phyloP scores from a whole-genome alignment of 2,329 filamentous ascomycete species.

The Paraconiothyrium brasiliense region DNA sequence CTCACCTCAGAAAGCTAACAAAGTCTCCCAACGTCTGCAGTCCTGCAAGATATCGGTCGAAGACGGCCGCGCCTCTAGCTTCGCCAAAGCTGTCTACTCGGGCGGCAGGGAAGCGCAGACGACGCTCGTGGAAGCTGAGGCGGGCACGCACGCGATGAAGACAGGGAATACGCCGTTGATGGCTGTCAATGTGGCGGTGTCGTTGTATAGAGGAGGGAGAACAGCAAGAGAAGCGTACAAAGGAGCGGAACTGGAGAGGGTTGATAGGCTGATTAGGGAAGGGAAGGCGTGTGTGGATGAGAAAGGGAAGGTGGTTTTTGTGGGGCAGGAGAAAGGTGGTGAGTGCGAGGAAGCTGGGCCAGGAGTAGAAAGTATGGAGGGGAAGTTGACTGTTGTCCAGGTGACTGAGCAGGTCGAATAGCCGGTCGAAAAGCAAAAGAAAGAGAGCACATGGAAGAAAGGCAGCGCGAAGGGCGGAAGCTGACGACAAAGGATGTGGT shows the following conservation, averaged over 20 bases:
- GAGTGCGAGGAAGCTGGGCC: not conserved
- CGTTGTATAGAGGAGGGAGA: constrained; percentile 3
- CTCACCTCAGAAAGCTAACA: not conserved
- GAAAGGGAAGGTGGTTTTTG: not conserved
- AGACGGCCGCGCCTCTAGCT: constrained; percentile 11
- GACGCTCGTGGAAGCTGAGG: not conserved
- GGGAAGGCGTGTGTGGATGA: not conserved
- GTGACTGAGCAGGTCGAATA: no score
- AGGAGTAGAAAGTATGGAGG: no score
- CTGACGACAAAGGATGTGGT: no score
- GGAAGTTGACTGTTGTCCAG: no score
- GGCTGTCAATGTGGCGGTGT: not conserved
- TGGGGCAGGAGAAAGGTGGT: not conserved
- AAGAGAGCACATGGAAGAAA: no score
- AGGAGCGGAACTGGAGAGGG: not conserved
- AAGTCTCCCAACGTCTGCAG: not conserved
- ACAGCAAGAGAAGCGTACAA: not conserved
- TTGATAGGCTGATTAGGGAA: not conserved
- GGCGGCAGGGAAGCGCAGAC: constrained; percentile 4
- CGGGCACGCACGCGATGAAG: constrained; percentile 1
- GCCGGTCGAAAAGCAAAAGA: no score
- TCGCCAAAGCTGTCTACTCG: constrained; percentile 4
- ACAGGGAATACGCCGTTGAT: constrained; percentile 2
- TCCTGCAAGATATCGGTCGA: not conserved
- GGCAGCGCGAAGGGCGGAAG: no score